These are phyloP conservation scores for Trichoderma cornu-damae DNA, from an alignment of 2,329 filamentous ascomycete genomes.

Conservation along the genomic window DNA sequence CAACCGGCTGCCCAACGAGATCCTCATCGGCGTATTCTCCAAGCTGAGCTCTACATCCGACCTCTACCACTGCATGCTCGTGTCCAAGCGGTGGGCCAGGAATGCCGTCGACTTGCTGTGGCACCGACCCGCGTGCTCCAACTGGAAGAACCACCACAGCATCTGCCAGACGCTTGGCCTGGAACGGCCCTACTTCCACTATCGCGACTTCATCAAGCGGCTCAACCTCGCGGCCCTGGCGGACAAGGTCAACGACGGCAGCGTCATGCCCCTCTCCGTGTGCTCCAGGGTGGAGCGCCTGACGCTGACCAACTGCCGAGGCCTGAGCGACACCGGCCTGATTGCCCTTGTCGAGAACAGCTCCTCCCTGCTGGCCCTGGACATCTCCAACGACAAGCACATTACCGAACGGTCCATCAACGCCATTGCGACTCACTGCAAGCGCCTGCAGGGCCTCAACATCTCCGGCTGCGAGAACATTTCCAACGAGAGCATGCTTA, in stretches of 20 bases:
- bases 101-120: slow-evolving; percentile 91
- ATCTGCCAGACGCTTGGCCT: slow-evolving; percentile 75
- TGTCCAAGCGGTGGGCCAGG: slow-evolving; percentile 88
- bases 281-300: slow-evolving; percentile 91
- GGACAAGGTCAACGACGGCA: slow-evolving; percentile 77
- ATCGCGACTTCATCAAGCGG: slow-evolving; percentile 84
- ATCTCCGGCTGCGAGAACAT: slow-evolving; percentile 81
- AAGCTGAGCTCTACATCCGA: slow-evolving; percentile 73
- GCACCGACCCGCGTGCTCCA: slow-evolving; percentile 88
- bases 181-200: slow-evolving; percentile 75
- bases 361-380: slow-evolving; percentile 75
- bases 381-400: slow-evolving; percentile 79
- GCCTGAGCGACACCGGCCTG: slow-evolving; percentile 78
- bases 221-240: slow-evolving; percentile 81
- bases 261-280: slow-evolving; percentile 69
- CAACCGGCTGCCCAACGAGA: slow-evolving; percentile 82
- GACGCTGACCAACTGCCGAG: slow-evolving; percentile 83
- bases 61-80: slow-evolving; percentile 81
- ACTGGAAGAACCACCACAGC: slow-evolving; percentile 71
- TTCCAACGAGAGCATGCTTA: slow-evolving; percentile 78
- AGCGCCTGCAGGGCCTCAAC: slow-evolving; percentile 84
- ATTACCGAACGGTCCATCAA: slow-evolving; percentile 78
- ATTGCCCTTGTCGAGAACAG: slow-evolving; percentile 75
- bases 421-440: slow-evolving; percentile 74
- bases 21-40: slow-evolving; percentile 87